A percentile compares a stretch with the other conserved stretches of the same genome.
Conservation (phyloP, 2,329 filamentous ascomycete species). For the Colletotrichum melonis region DNA sequence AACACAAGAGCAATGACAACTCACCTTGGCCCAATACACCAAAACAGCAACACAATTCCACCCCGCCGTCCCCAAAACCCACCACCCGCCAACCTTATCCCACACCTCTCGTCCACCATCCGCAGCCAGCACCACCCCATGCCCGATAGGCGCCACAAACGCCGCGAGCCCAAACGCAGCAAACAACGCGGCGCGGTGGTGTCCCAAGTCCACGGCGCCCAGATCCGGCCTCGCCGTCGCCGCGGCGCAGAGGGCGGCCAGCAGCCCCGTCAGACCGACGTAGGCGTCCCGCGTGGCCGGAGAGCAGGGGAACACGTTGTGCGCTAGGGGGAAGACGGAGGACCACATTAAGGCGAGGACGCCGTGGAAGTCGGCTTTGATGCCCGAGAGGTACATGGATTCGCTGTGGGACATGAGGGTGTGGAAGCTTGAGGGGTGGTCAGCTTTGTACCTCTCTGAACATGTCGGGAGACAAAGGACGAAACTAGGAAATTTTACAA, state of each 20-base stretch:
- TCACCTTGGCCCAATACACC: slow-evolving; percentile 32
- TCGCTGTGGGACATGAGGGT: slow-evolving; percentile 67
- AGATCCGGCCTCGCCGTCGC: slow-evolving; percentile 18
- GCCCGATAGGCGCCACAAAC: slow-evolving; percentile 28
- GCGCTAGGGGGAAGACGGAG: slow-evolving; percentile 68
- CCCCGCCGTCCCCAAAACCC: slow-evolving; percentile 22
- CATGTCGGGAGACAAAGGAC: not conserved
- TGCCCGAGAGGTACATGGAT: slow-evolving; percentile 59
- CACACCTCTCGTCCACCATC: slow-evolving; percentile 4
- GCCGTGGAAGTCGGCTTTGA: slow-evolving; percentile 71
- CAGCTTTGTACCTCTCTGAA: too few species aligned
- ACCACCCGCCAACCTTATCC: slow-evolving; percentile 17
- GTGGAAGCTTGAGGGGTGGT: slow-evolving; percentile 58
- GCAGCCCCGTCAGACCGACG: slow-evolving; percentile 45
- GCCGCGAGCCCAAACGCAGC: slow-evolving; percentile 15
- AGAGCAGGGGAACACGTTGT: slow-evolving; percentile 60
- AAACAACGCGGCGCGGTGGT: slow-evolving; percentile 31
- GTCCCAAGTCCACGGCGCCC: slow-evolving; percentile 31
- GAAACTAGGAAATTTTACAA: not conserved
- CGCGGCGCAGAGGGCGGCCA: slow-evolving; percentile 50
- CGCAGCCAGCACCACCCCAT: slow-evolving; percentile 1
- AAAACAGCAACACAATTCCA: slow-evolving; percentile 24
- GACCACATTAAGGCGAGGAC: slow-evolving; percentile 73
- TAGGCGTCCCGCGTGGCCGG: slow-evolving; percentile 48
- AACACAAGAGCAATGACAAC: not conserved